Conservation (phyloP, 139 green algal genomes). For the Dunaliella sp. region DNA sequence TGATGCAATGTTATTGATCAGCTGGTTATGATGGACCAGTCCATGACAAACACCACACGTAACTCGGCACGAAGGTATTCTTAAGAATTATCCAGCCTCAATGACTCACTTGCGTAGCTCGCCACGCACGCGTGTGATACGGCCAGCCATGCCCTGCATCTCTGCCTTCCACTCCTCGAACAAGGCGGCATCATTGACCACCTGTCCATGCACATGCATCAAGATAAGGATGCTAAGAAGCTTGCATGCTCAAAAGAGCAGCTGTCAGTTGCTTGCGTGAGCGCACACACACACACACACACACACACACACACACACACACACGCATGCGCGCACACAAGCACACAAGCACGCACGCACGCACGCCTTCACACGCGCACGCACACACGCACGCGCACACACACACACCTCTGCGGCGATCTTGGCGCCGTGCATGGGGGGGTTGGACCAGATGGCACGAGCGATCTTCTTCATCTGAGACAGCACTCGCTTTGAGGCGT, state of each 20-base stretch:
- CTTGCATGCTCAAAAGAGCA: no score
- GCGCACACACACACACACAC: neutral
- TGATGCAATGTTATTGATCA: no score
- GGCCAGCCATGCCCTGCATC: slow-evolving; percentile 94
- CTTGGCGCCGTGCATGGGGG: slow-evolving; percentile 84
- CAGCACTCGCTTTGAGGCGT: slow-evolving; percentile 68
- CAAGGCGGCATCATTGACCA: slow-evolving; percentile 41
- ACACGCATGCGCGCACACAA: neutral
- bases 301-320: slow-evolving; percentile 9
- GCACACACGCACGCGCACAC: neutral
- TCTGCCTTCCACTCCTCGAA: slow-evolving; percentile 93
- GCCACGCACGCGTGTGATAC: slow-evolving; percentile 86
- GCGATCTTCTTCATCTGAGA: slow-evolving; percentile 95
- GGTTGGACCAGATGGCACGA: slow-evolving; percentile 89
- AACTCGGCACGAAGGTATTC: no score
- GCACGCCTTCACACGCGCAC: neutral
- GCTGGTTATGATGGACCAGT: no score
- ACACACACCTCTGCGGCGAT: slow-evolving; percentile 84
- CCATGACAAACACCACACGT: no score
- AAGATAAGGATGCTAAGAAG: no score
- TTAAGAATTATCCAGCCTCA: no score
- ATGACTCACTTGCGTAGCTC: slow-evolving; percentile 65
- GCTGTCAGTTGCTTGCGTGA: no score
- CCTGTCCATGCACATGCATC: neutral
- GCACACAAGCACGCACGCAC: neutral